Evolutionary conservation across 371 early-diverging fungal species (phyloP).

Genomic region (Rhizopus microsporus): DNA sequence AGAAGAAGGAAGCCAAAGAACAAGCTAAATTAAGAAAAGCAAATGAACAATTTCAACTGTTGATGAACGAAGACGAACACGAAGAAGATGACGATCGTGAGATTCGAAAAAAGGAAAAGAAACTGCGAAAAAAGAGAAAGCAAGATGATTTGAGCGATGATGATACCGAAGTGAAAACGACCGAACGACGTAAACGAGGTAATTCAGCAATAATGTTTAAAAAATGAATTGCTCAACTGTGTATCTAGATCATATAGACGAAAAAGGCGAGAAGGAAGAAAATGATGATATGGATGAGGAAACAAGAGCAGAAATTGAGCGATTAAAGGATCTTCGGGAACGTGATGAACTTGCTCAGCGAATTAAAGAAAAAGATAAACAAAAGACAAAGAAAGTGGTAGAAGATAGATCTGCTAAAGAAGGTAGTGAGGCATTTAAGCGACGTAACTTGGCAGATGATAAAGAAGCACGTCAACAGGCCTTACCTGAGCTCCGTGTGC

Average conservation of each 20-base stretch:
- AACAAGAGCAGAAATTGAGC: constrained; percentile 44
- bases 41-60: constrained; percentile 57
- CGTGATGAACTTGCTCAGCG: constrained; percentile 90
- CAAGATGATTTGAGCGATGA: constrained; percentile 59
- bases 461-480: constrained; percentile 63
- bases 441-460: constrained; percentile 84
- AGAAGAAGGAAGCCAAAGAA: constrained; percentile 59
- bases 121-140: constrained; percentile 56
- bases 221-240: background rate
- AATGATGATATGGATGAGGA: constrained; percentile 43
- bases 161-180: constrained; percentile 49
- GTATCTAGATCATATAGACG: constrained; percentile 1
- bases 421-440: constrained; percentile 67
- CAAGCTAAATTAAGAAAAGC: constrained; percentile 56
- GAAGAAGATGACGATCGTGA: constrained; percentile 27
- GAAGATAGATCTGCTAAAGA: constrained; percentile 81
- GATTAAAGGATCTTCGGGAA: constrained; percentile 72
- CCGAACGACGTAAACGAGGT: constrained; percentile 32
- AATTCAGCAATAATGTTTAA: constrained; percentile 21
- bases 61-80: constrained; percentile 55
- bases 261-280: constrained; percentile 37
- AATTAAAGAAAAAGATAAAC: constrained; percentile 81
- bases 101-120: constrained; percentile 49
- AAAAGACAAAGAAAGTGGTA: constrained; percentile 75
- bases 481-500: constrained; percentile 75